Base-by-base conservation (phyloP, 2,329 filamentous ascomycete species). In the Talaromyces albobiverticillius region DNA sequence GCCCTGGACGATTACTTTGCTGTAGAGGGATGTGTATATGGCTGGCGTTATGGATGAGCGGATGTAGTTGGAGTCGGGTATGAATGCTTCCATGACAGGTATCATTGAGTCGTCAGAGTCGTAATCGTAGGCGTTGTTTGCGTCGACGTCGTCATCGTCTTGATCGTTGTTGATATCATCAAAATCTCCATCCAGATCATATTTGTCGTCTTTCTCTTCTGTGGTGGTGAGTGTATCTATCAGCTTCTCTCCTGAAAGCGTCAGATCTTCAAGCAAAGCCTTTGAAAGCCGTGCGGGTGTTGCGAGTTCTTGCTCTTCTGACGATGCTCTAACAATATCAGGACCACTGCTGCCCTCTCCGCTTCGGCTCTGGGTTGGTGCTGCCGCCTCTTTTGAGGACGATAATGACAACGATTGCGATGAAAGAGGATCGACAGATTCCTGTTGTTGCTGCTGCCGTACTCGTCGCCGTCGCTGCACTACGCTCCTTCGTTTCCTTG, bases 1-100 rank as follows among this genome's bases (percentile, higher is more conserved):
- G 34, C 80, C 82, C 64, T 93, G 86, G 1, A 91, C 70, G 40
- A 96, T 85, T 48, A 96, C 87, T 72, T 96, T 96, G 67, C 88
- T 87, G 76, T 95, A 96, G 54, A 97, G 89, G 45, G 87, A 88
- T 0, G 85, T 76, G 70, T 96, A 95, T 53, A 88, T 81, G 14
- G 81, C 74, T 0, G 89, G 84, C 0, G 79, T 86, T 63, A 96
- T 94, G 29, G 85, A 87, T 26, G 85, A 81, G 53, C 92, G 88
- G 70, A 96, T 85, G 0, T 86, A 81, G 65, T 95, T 92, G 45
- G 81, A 79, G 1, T 82, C 76, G 5, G 90, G 88, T 4, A 96
- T 78, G 4, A 95, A 75, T 1, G 89, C 88, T 5, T 83, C 81
- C 0, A 87, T 83, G 47, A 95, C 71, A 0, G 92, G 92, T 3